Evolutionary conservation across 768 basidiomycete genomes (phyloP), one percentile per base, ranked within the genome.

Genomic region (Neoboletus magnificus): DNA sequence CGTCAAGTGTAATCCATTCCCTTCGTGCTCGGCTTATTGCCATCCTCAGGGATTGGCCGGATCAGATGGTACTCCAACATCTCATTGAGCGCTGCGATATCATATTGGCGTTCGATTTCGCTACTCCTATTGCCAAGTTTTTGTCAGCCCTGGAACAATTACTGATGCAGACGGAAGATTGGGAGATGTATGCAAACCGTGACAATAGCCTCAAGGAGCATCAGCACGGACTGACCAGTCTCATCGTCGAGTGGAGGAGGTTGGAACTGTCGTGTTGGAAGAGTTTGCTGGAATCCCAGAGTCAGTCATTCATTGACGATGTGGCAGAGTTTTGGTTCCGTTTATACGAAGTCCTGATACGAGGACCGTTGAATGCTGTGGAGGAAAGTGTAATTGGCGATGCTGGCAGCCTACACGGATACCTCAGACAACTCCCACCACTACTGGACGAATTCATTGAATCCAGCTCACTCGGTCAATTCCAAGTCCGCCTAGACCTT

Each of bases 171-270:
- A 92, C 83, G 23, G 91, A 94, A 50, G 96, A 98, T 65, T 99
- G 97, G 97, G 93, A 99, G 68, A 85, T 85, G 62, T 98, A 90
- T 66, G 88, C 96, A n/a, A 94, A 93, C 72, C 79, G 84, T n/a
- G 86, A 89, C 41, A 98, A 93, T 65, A 86, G 86, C 40, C 79
- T 99, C 60, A 83, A 81, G 64, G 50, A 67, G 1, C 76, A 89
- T 63, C 93, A 85, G 56, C 81, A 83, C 25, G 77, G 77, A 4
- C 69, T 97, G 23, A 87, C 82, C 12, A 72, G 71, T 25, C 77
- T 94, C 45, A 89, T 98, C 44, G 84, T 99, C 46, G 81, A 84
- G 11, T 98, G 97, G 97, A 79, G 97, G 51, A 82, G 92, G 30
- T 74, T 95, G 52, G 97, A 99, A 66, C 74, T 99, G 12, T 79